Conservation (phyloP, 2,329 filamentous ascomycete genomes). For the Alternaria arborescens region DNA sequence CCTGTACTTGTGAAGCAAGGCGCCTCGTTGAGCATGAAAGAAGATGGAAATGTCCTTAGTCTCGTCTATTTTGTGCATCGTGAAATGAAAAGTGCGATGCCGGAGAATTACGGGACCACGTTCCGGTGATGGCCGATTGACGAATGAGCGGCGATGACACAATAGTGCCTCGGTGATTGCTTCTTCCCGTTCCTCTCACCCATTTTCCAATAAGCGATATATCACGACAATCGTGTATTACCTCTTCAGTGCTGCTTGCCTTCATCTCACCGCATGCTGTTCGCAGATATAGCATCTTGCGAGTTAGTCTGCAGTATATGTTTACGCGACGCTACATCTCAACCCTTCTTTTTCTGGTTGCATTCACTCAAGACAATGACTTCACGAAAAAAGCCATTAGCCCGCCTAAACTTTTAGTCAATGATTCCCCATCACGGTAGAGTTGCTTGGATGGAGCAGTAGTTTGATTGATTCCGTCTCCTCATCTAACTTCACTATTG, state of each 20-base stretch:
- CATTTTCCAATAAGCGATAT: neutral
- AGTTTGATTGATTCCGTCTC: neutral
- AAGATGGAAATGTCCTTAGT: neutral
- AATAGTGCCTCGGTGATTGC: slow-evolving; percentile 17
- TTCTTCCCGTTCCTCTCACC: slow-evolving; percentile 9
- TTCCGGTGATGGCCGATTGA: slow-evolving; percentile 25
- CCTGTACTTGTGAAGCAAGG: neutral
- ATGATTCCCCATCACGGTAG: neutral
- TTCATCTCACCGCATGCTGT: neutral
- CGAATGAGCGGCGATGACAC: slow-evolving; percentile 18
- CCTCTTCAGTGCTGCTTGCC: neutral
- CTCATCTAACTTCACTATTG: neutral
- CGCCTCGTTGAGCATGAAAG: slow-evolving; percentile 1
- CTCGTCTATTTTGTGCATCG: slow-evolving; percentile 6
- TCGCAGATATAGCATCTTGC: neutral
- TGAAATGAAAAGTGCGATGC: slow-evolving; percentile 1
- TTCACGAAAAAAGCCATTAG: neutral
- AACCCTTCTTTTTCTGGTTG: neutral
- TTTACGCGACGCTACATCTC: neutral
- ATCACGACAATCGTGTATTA: neutral
- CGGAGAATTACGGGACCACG: slow-evolving; percentile 22
- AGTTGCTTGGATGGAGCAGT: neutral
- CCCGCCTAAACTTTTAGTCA: neutral
- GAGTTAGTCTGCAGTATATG: neutral
- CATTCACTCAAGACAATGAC: neutral